Base-by-base conservation (phyloP, 140 eudicot species). In the Eryngium alpinum region DNA sequence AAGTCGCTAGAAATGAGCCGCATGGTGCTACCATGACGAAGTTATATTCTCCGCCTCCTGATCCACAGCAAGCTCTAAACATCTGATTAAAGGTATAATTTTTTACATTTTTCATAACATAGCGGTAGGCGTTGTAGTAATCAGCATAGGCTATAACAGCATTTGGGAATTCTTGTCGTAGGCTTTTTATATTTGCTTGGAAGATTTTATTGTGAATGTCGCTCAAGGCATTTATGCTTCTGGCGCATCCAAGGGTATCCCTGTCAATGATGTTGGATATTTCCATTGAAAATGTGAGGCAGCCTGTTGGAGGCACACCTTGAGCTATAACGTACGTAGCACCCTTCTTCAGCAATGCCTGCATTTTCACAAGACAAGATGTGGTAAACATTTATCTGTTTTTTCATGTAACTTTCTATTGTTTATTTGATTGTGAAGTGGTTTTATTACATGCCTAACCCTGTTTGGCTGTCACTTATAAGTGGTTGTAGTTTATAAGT, bases 221-320 rank as follows among this genome's bases (percentile, higher is more conserved):
- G 81, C 87, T 89, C 77, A 81, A 89, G 38, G 81, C 75, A 90
- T 92, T 94, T 32, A 71, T 80, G 65, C 84, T 88, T 56, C 31
- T 84, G 5, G 88, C 97, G 2, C 98, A 94, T 0, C 97, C 97
- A 70, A 85, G 51, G 57, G 80, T 85, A 25, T 94, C 98, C 18
- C 97, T 82, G 80, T 91, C 97, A 10, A 77, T 78, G 11, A 77
- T 56, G 1, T 89, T 72, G 52, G 91, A 89, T 17, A 87, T 70
- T 24, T 79, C 19, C 97, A 94, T 77, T 79, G 98, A 80, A 31
- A 92, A 88, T 12, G 98, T 87, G 25, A 94, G 89, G 91, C 98
- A 92, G 16, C 98, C 98, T 38, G 95, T 88, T 25, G 94, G 83
- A 1, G 94, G 97, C 22, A 93, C 86, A 71, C 97, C 97, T 88